Percentiles rank a stretch among this genome's conserved stretches.
Conservation (phyloP, 352 stramenopile genomes). For the Pythium chondricola region DNA sequence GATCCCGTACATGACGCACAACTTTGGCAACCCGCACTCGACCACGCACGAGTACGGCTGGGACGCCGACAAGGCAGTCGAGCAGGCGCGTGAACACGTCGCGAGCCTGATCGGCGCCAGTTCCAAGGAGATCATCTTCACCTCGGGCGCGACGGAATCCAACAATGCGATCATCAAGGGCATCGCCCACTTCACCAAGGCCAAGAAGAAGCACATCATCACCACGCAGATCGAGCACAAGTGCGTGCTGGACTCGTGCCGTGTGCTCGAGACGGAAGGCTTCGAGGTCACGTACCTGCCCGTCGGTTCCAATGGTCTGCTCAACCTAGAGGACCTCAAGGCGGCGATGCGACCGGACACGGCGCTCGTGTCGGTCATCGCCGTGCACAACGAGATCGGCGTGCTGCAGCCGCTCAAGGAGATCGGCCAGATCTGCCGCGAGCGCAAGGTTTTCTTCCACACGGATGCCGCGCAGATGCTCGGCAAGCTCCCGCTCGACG, state of each 20-base stretch:
- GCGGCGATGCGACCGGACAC: slow-evolving; percentile 93
- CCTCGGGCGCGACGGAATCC: slow-evolving; percentile 97
- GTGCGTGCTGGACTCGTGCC: slow-evolving; percentile 98
- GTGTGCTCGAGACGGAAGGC: slow-evolving; percentile 94
- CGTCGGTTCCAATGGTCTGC: slow-evolving; percentile 87
- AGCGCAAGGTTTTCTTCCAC: slow-evolving; percentile 97
- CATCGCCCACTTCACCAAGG: slow-evolving; percentile 92
- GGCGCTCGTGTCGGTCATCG: slow-evolving; percentile 97
- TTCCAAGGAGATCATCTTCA: slow-evolving; percentile 99
- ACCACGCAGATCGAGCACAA: slow-evolving; percentile 97
- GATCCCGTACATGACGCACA: slow-evolving; percentile 95
- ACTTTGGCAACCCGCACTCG: slow-evolving; percentile 98
- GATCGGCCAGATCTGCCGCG: slow-evolving; percentile 92
- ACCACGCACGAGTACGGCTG: slow-evolving; percentile 98
- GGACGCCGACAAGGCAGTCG: slow-evolving; percentile 95
- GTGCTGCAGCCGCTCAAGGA: slow-evolving; percentile 97
- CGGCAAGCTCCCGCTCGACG: slow-evolving; percentile 95
- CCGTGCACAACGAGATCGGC: slow-evolving; percentile 99
- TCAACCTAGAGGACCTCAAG: slow-evolving; percentile 94
- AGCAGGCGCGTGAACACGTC: slow-evolving; percentile 85
- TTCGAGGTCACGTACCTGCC: slow-evolving; percentile 99
- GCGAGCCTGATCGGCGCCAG: slow-evolving; percentile 92
- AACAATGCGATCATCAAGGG: slow-evolving; percentile 99
- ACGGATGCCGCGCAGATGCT: slow-evolving; percentile 99
- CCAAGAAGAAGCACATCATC: slow-evolving; percentile 98